Evolutionary conservation across 2,329 filamentous ascomycete genomes (phyloP).

Genomic region (Aspergillus fumigatus): DNA sequence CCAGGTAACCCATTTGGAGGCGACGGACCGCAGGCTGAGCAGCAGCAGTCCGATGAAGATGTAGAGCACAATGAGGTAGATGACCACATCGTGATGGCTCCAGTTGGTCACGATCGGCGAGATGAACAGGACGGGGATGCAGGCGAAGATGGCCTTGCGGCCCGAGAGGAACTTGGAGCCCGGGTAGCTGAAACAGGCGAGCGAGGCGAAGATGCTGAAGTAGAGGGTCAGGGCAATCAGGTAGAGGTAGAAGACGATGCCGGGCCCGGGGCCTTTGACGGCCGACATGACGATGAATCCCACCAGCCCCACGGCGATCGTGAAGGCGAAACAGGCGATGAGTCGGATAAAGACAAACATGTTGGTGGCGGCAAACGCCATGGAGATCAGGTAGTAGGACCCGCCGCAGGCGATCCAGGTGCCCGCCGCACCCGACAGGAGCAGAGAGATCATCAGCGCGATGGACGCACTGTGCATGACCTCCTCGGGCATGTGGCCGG

Average conservation of each 20-base stretch:
- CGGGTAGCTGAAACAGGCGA: conserved; percentile 51
- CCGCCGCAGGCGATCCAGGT: conserved; percentile 62
- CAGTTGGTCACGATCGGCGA: conserved; percentile 55
- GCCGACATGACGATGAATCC: conserved; percentile 50
- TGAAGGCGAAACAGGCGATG: conserved; percentile 49
- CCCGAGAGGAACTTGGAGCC: conserved; percentile 55
- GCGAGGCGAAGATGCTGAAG: conserved; percentile 52
- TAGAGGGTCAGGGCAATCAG: conserved; percentile 56
- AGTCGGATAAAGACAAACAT: conserved; percentile 52
- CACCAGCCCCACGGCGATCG: conserved; percentile 49
- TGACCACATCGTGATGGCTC: conserved; percentile 48
- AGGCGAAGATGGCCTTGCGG: conserved; percentile 51
- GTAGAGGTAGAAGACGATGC: conserved; percentile 57
- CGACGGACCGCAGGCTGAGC: conserved; percentile 50
- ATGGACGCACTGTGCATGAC: conserved; percentile 52
- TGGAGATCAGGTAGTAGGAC: conserved; percentile 57
- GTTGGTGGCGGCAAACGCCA: conserved; percentile 53
- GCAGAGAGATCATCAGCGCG: conserved; percentile 55
- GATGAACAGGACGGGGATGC: conserved; percentile 53
- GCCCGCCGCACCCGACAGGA: conserved; percentile 57
- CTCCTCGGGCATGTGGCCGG: conserved; percentile 49
- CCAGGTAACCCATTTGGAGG: conserved; percentile 58
- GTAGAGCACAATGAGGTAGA: conserved; percentile 55
- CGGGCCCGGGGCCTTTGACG: conserved; percentile 42
- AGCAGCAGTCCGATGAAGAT: conserved; percentile 50